A percentile compares a stretch with the other conserved stretches of the same genome.
phyloP scores from a whole-genome alignment of 768 basidiomycete genomes.

The Leccinum disarticulatum region DNA sequence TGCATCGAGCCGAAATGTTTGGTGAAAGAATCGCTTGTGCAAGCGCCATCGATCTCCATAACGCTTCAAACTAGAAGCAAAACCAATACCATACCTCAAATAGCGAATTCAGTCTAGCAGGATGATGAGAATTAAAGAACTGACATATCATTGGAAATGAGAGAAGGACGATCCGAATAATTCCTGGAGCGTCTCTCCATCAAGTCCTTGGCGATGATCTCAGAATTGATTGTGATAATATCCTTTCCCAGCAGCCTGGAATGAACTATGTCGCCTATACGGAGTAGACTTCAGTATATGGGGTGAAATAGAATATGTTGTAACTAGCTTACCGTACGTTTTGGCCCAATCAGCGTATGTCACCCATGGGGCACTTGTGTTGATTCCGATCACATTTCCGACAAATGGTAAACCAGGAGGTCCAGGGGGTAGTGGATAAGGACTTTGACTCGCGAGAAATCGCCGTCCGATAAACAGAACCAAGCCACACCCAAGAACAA shows the following conservation, averaged over 20 bases:
- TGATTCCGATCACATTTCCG: neutral
- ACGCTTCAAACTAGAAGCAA: neutral
- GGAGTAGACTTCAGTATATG: neutral
- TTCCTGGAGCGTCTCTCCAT: neutral
- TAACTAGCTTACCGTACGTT: neutral
- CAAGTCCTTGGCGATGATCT: neutral
- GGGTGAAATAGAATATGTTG: neutral
- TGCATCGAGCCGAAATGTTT: neutral
- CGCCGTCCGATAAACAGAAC: too few relatives aligned
- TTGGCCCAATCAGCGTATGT: neutral
- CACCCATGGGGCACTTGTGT: neutral
- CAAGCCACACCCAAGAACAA: too few relatives aligned
- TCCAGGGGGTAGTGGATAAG: neutral
- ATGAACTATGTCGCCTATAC: neutral
- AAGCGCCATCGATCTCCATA: neutral
- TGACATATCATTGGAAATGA: neutral
- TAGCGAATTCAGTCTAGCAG: neutral
- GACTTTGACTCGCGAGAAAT: too few relatives aligned
- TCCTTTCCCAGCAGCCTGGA: neutral
- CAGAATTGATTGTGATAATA: neutral
- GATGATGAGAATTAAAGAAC: neutral
- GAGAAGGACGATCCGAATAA: neutral
- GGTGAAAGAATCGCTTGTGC: neutral
- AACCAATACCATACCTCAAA: neutral
- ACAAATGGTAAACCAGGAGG: neutral